These are phyloP conservation scores for Aspergillus baeticus DNA, from an alignment of 495 filamentous ascomycete genomes.

Conservation along the genomic window DNA sequence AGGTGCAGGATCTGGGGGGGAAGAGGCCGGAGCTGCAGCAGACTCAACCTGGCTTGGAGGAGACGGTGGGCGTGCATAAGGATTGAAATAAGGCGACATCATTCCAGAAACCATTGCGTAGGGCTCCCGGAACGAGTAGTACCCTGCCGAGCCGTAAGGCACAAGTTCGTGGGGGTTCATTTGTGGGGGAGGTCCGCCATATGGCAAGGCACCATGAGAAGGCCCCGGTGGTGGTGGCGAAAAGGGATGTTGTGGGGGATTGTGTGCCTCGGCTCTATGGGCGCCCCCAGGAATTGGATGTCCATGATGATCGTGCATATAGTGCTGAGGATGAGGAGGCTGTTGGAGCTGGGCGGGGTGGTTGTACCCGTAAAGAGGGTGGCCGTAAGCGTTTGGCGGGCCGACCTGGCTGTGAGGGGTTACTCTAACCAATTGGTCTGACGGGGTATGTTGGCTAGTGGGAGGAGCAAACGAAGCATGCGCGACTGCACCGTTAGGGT, in stretches of 20 bases:
- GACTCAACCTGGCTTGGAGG: conserved; percentile 35
- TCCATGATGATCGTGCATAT: conserved; percentile 31
- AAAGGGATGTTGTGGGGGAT: conserved; percentile 28
- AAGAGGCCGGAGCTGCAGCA: conserved; percentile 21
- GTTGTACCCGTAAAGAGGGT: conserved; percentile 37
- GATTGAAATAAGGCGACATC: conserved; percentile 37
- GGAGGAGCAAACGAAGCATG: conserved; percentile 26
- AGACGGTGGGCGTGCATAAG: conserved; percentile 36
- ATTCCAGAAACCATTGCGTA: conserved; percentile 43
- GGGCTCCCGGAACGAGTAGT: conserved; percentile 42
- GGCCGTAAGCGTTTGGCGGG: conserved; percentile 33
- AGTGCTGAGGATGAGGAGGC: conserved; percentile 33
- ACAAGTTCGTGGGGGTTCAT: conserved; percentile 48
- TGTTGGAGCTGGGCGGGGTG: conserved; percentile 30
- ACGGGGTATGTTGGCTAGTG: conserved; percentile 29
- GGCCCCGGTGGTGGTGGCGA: conserved; percentile 29
- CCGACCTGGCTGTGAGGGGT: conserved; percentile 36
- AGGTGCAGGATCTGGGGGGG: conserved; percentile 10
- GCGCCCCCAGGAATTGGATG: conserved; percentile 25
- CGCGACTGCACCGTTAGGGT: conserved; percentile 27
- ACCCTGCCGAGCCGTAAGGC: conserved; percentile 41
- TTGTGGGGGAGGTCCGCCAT: conserved; percentile 34
- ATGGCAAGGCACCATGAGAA: conserved; percentile 33
- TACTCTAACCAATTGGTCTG: conserved; percentile 42
- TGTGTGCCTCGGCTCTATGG: conserved; percentile 32